phyloP scores from a whole-genome alignment of 495 filamentous ascomycete species.

The Lentithecium fluviatile region DNA sequence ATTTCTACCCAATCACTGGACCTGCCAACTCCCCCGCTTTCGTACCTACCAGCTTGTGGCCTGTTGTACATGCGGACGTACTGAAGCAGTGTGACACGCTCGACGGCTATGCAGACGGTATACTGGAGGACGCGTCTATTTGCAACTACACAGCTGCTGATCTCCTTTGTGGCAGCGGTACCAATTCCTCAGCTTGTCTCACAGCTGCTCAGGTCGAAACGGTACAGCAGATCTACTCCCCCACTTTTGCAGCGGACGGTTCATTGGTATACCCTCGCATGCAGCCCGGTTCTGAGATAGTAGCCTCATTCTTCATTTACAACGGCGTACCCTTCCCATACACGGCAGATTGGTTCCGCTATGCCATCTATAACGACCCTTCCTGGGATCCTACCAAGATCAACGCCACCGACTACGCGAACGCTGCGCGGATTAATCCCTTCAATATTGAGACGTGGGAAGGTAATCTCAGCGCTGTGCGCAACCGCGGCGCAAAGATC shows the following conservation, averaged over 20 bases:
- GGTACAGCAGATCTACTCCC: slow-evolving; percentile 19
- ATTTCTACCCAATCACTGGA: slow-evolving; percentile 13
- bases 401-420: slow-evolving; percentile 45
- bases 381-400: slow-evolving; percentile 49
- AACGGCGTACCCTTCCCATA: slow-evolving; percentile 12
- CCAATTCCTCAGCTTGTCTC: slow-evolving; percentile 35
- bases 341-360: slow-evolving; percentile 44
- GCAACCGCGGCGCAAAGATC: slow-evolving; percentile 37
- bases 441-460: slow-evolving; percentile 54
- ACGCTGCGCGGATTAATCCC: slow-evolving; percentile 39
- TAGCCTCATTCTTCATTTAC: slow-evolving; percentile 9
- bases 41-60: slow-evolving; percentile 35
- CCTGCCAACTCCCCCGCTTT: slow-evolving; percentile 21
- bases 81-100: slow-evolving; percentile 25
- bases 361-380: slow-evolving; percentile 55
- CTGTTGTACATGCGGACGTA: slow-evolving; percentile 32
- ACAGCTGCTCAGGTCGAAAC: slow-evolving; percentile 22
- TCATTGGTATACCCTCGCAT: slow-evolving; percentile 41
- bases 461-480: slow-evolving; percentile 36
- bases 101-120: slow-evolving; percentile 27
- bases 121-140: slow-evolving; percentile 35
- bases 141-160: slow-evolving; percentile 32
- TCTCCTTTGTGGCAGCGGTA: slow-evolving; percentile 30
- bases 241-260: slow-evolving; percentile 22
- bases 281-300: slow-evolving; percentile 35